A percentile compares a stretch with the other conserved stretches of the same genome.
phyloP scores from a whole-genome alignment of 2,329 filamentous ascomycete species.

The Amesomyces nigricolor region DNA sequence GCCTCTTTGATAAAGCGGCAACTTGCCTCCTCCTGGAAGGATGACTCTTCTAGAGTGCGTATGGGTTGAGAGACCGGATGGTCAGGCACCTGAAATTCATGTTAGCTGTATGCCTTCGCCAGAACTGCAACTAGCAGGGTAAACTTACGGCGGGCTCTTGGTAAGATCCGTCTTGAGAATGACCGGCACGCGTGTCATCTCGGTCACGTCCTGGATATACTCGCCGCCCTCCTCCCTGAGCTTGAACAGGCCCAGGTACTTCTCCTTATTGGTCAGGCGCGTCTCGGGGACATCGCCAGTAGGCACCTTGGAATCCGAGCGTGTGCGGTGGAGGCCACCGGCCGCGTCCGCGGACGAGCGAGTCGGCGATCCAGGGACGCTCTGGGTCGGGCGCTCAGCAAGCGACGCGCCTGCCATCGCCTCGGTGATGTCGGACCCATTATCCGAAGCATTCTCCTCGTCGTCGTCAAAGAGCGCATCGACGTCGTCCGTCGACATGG shows the following conservation, averaged over 20 bases:
- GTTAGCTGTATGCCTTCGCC: constrained; percentile 34
- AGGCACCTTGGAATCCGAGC: constrained; percentile 88
- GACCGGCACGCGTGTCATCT: constrained; percentile 96
- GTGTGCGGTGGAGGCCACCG: constrained; percentile 74
- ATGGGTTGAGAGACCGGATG: constrained; percentile 78
- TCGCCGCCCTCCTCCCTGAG: constrained; percentile 89
- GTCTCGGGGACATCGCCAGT: constrained; percentile 68
- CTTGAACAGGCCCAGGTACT: constrained; percentile 85
- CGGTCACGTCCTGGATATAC: constrained; percentile 95
- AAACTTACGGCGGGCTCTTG: constrained; percentile 98
- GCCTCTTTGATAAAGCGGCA: not conserved
- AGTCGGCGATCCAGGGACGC: constrained; percentile 85
- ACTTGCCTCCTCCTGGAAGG: not conserved
- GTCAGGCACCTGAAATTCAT: constrained; percentile 60
- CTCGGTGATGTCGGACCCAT: constrained; percentile 82
- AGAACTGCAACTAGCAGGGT: not conserved
- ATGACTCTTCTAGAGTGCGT: constrained; percentile 47
- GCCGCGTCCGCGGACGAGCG: constrained; percentile 63
- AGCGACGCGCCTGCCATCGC: constrained; percentile 87
- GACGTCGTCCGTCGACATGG: constrained; percentile 86
- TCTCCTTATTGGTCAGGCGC: constrained; percentile 88
- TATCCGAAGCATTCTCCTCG: constrained; percentile 79
- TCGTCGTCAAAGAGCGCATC: constrained; percentile 96
- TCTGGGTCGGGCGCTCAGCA: constrained; percentile 84
- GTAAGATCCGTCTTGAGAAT: constrained; percentile 96